Conservation (phyloP, 768 basidiomycete species). For the Tulasnella sp. region DNA sequence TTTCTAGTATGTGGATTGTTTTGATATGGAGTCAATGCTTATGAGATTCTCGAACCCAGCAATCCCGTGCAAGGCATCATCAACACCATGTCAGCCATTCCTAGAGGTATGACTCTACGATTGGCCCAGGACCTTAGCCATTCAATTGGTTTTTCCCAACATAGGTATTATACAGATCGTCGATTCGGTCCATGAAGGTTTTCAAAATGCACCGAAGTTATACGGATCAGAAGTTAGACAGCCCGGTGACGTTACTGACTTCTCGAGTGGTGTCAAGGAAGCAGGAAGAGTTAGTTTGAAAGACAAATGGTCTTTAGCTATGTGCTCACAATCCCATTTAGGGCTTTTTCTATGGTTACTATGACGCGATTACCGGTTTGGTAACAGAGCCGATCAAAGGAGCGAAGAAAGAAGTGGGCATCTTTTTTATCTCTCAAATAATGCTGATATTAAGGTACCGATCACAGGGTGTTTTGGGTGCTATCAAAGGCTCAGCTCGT, state of each 20-base stretch:
- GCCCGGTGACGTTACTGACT: conserved; percentile 32
- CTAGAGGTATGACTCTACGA: conserved; percentile 27
- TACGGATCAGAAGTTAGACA: conserved; percentile 34
- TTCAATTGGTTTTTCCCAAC: background rate
- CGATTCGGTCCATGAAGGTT: conserved; percentile 33
- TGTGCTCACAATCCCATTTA: background rate
- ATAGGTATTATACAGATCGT: conserved; percentile 35
- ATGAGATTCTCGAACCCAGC: conserved; percentile 20
- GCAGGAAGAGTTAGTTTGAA: conserved; percentile 32
- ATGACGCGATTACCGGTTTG: conserved; percentile 31
- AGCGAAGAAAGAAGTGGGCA: conserved; percentile 28
- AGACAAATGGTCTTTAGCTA: background rate
- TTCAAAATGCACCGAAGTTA: conserved; percentile 32
- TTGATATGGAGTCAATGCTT: conserved; percentile 1
- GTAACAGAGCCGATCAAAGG: conserved; percentile 30
- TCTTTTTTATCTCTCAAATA: background rate
- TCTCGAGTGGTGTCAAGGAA: conserved; percentile 34
- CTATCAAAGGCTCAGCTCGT: conserved; percentile 28
- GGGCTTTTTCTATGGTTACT: conserved; percentile 28
- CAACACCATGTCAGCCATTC: conserved; percentile 37
- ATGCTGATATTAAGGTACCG: background rate
- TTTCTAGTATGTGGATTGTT: conserved; percentile 28
- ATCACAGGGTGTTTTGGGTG: conserved; percentile 26
- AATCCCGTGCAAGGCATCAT: conserved; percentile 34
- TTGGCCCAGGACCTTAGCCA: background rate